Evolutionary conservation across 371 early-diverging fungal species (phyloP).

Genomic region (Syncephalastrum contaminatum): DNA sequence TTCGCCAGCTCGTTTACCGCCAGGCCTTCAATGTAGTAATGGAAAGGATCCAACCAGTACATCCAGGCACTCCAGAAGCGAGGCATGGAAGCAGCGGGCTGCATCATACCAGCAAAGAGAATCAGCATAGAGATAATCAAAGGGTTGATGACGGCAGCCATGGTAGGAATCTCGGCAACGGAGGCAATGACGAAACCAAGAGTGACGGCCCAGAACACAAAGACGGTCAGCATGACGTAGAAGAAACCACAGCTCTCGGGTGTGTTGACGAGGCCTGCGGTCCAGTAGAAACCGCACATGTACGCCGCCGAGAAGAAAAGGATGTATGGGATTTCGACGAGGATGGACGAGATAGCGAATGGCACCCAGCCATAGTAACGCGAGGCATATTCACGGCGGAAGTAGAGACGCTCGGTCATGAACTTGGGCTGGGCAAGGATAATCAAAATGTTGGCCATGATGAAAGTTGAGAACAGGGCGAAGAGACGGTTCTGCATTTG

Average conservation of each 20-base stretch:
- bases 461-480: slow-evolving; percentile 61
- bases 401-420: slow-evolving; percentile 65
- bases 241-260: slow-evolving; percentile 53
- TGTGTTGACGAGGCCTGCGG: slow-evolving; percentile 48
- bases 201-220: slow-evolving; percentile 56
- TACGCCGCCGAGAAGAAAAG: slow-evolving; percentile 48
- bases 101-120: slow-evolving; percentile 64
- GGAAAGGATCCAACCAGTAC: slow-evolving; percentile 65
- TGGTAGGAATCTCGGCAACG: slow-evolving; percentile 50
- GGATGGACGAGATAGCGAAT: slow-evolving; percentile 48
- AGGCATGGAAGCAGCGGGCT: slow-evolving; percentile 57
- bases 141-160: slow-evolving; percentile 64
- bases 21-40: slow-evolving; percentile 70
- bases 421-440: slow-evolving; percentile 68
- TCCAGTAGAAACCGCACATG: slow-evolving; percentile 64
- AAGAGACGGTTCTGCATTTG: slow-evolving; percentile 68
- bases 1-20: slow-evolving; percentile 60
- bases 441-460: slow-evolving; percentile 44
- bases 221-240: slow-evolving; percentile 49
- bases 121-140: slow-evolving; percentile 58
- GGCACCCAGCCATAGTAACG: slow-evolving; percentile 70
- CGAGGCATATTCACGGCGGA: slow-evolving; percentile 63
- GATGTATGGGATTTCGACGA: slow-evolving; percentile 58
- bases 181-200: slow-evolving; percentile 67
- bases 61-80: slow-evolving; percentile 69